phyloP scores from a whole-genome alignment of 148 eudicot species.

The Fallopia convolvulus region DNA sequence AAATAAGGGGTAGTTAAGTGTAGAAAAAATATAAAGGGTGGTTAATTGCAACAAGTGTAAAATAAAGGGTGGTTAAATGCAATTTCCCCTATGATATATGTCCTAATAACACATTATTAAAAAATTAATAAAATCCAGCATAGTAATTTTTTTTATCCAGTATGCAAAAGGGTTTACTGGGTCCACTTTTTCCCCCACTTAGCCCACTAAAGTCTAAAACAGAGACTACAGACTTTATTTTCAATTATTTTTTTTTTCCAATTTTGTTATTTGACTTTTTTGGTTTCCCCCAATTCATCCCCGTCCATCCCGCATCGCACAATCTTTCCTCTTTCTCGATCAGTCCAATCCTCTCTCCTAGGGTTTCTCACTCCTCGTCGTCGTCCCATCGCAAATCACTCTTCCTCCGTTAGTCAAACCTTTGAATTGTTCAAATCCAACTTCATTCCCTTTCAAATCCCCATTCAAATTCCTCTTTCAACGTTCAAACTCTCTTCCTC shows the following conservation, averaged over 20 bases:
- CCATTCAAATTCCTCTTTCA: background rate
- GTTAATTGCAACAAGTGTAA: no score
- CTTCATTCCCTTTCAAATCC: background rate
- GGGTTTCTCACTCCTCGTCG: constrained; percentile 9
- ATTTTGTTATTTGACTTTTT: constrained; percentile 3
- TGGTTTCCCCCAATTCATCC: background rate
- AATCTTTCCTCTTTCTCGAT: background rate
- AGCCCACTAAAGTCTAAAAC: background rate
- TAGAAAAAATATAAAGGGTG: no score
- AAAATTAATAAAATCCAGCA: no score
- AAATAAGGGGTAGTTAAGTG: no score
- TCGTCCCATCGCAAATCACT: background rate
- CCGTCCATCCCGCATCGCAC: background rate
- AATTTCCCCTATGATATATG: no score
- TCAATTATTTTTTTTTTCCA: background rate
- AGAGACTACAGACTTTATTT: background rate
- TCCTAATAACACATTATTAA: no score
- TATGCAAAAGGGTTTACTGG: background rate
- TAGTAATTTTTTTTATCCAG: background rate
- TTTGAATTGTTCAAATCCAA: background rate
- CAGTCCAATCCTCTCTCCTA: background rate
- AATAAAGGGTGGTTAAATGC: no score
- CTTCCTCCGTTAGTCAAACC: background rate
- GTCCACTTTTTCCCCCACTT: background rate
- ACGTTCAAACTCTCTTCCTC: background rate